Conservation (phyloP, 257 asterid species). For the Eucommia ulmoides region DNA sequence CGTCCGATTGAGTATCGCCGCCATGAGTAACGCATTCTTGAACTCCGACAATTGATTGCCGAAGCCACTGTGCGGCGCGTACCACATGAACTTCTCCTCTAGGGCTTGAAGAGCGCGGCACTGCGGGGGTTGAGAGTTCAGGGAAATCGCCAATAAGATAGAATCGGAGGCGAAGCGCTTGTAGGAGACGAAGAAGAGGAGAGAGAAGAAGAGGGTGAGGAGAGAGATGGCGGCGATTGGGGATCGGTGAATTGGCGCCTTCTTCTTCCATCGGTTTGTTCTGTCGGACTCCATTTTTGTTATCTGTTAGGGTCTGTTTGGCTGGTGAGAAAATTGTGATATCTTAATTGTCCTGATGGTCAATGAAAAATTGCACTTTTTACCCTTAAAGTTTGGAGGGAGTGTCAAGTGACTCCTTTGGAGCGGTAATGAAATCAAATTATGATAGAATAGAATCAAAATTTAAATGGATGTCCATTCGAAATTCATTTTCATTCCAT, state of each 20-base stretch:
- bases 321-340: neutral
- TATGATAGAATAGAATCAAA: too few relatives aligned
- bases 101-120: constrained; percentile 12
- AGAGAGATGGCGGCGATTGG: constrained; percentile 14
- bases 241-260: constrained; percentile 10
- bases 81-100: constrained; percentile 58
- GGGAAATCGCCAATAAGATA: constrained; percentile 19
- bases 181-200: constrained; percentile 35
- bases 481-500: too few relatives aligned
- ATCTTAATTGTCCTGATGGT: too few relatives aligned
- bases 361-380: too few relatives aligned
- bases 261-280: constrained; percentile 23
- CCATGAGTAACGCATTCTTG: constrained; percentile 65
- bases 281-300: constrained; percentile 18
- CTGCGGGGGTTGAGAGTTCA: constrained; percentile 13
- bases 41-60: constrained; percentile 89
- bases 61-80: constrained; percentile 96
- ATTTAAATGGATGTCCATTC: too few relatives aligned
- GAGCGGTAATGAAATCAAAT: too few relatives aligned
- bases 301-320: neutral
- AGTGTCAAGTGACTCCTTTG: too few relatives aligned
- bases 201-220: constrained; percentile 10
- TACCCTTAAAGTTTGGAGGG: too few relatives aligned
- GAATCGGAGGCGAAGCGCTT: constrained; percentile 25
- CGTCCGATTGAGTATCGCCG: constrained; percentile 20